phyloP scores from a whole-genome alignment of 73 alveolate species.

The Urostyla sp. region DNA sequence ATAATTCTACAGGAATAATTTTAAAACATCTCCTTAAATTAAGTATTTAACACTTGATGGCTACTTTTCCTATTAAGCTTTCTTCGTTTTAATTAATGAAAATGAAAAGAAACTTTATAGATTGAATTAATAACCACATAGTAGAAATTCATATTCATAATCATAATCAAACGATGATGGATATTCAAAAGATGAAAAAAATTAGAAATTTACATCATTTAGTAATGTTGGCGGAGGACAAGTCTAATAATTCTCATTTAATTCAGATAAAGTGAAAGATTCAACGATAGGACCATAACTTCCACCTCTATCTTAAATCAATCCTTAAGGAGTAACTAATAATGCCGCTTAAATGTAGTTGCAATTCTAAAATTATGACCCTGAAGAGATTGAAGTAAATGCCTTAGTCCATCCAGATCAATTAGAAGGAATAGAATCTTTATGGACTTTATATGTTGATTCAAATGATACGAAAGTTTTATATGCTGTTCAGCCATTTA shows the following conservation, averaged over 20 bases:
- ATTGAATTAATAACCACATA: neutral
- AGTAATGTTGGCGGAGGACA: constrained; percentile 42
- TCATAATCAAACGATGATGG: neutral
- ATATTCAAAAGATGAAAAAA: neutral
- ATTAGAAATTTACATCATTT: constrained; percentile 22
- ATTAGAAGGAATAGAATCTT: constrained; percentile 67
- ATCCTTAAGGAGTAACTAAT: too few relatives aligned
- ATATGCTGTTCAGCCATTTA: constrained; percentile 63
- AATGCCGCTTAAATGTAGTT: too few relatives aligned
- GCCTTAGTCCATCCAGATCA: constrained; percentile 51
- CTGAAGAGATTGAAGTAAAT: constrained; percentile 55
- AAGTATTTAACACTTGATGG: constrained; percentile 75
- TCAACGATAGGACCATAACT: neutral
- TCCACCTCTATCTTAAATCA: too few relatives aligned
- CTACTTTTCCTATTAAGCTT: constrained; percentile 78
- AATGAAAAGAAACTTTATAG: constrained; percentile 44
- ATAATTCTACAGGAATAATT: constrained; percentile 72
- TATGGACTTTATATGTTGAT: constrained; percentile 70
- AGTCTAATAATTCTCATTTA: constrained; percentile 47
- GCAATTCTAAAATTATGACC: too few relatives aligned
- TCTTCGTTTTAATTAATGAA: constrained; percentile 78
- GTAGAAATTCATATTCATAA: neutral
- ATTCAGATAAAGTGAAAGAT: constrained; percentile 2
- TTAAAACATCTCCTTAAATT: constrained; percentile 55
- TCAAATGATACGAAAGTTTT: constrained; percentile 45